These are phyloP conservation scores for Kodamaea nitidulidarum DNA, from an alignment of 805 yeast species.

Conservation along the genomic window DNA sequence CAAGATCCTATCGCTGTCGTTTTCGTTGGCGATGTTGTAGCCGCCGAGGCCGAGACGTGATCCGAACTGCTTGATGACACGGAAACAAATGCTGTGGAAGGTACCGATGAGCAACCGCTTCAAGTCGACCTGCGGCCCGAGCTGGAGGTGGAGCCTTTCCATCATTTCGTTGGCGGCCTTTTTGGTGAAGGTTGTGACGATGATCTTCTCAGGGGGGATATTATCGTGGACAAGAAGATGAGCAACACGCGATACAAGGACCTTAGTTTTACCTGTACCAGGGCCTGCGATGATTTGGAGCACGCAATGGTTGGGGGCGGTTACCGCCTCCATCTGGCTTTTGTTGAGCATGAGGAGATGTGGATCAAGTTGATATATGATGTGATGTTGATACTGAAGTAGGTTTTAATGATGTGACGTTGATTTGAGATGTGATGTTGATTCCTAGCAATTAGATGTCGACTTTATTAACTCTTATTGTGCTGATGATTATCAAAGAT, in stretches of 20 bases:
- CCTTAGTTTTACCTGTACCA: slow-evolving; percentile 77
- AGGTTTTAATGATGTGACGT: neutral
- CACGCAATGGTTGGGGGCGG: slow-evolving; percentile 32
- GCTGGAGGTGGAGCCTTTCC: slow-evolving; percentile 47
- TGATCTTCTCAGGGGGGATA: slow-evolving; percentile 56
- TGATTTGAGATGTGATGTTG: too few relatives aligned
- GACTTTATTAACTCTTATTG: too few relatives aligned
- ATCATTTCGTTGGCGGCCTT: slow-evolving; percentile 87
- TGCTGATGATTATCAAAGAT: too few relatives aligned
- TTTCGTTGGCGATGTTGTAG: slow-evolving; percentile 60
- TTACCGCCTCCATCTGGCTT: slow-evolving; percentile 43
- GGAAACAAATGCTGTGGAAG: slow-evolving; percentile 77
- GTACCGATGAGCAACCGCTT: slow-evolving; percentile 71
- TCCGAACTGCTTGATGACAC: slow-evolving; percentile 57
- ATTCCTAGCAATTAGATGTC: too few relatives aligned
- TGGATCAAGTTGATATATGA: too few relatives aligned
- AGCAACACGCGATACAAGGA: slow-evolving; percentile 75
- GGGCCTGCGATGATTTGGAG: slow-evolving; percentile 59
- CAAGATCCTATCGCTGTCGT: slow-evolving; percentile 50
- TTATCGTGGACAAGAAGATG: slow-evolving; percentile 50
- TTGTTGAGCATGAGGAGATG: slow-evolving; percentile 38
- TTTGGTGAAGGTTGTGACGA: slow-evolving; percentile 90
- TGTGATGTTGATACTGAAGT: too few relatives aligned
- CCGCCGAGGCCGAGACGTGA: slow-evolving; percentile 38
- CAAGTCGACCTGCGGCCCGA: slow-evolving; percentile 34